Percentiles rank a stretch among this genome's conserved stretches.
phyloP scores from a whole-genome alignment of 106 monocot species.

The Dendrobium chrysotoxum region DNA sequence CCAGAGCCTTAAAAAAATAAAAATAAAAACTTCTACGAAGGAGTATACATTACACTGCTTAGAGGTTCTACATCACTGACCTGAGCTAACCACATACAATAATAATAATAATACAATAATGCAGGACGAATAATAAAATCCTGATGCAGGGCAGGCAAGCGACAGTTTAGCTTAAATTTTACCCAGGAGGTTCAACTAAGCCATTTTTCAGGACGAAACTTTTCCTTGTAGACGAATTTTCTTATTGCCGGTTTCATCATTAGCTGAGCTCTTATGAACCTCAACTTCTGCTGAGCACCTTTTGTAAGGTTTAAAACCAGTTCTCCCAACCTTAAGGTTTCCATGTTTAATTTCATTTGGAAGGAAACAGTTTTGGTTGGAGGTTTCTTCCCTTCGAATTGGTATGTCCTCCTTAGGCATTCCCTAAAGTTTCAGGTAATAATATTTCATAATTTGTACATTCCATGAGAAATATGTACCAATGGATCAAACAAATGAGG shows the following conservation, averaged over 20 bases:
- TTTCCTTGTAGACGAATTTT: slow-evolving; percentile 57
- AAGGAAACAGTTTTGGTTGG: background rate
- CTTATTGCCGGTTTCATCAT: slow-evolving; percentile 51
- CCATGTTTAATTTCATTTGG: slow-evolving; percentile 21
- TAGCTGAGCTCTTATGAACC: slow-evolving; percentile 19
- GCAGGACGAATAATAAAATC: too few relatives aligned
- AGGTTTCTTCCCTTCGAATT: background rate
- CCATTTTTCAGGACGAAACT: slow-evolving; percentile 30
- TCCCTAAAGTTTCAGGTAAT: background rate
- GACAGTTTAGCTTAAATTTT: too few relatives aligned
- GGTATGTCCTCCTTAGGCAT: background rate
- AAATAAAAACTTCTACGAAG: too few relatives aligned
- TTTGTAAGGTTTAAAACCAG: slow-evolving; percentile 94
- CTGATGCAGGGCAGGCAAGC: too few relatives aligned
- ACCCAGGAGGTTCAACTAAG: too few relatives aligned
- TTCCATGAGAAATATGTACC: too few relatives aligned
- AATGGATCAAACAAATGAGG: too few relatives aligned
- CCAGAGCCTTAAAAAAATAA: too few relatives aligned
- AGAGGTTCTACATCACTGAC: too few relatives aligned
- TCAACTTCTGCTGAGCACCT: slow-evolving; percentile 66
- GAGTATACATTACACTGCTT: too few relatives aligned
- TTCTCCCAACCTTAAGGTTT: slow-evolving; percentile 37
- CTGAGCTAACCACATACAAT: too few relatives aligned
- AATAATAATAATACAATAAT: too few relatives aligned
- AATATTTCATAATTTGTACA: background rate